These are phyloP conservation scores for Limnanthes douglasii DNA, from an alignment of 345 rosid species.

Conservation along the genomic window DNA sequence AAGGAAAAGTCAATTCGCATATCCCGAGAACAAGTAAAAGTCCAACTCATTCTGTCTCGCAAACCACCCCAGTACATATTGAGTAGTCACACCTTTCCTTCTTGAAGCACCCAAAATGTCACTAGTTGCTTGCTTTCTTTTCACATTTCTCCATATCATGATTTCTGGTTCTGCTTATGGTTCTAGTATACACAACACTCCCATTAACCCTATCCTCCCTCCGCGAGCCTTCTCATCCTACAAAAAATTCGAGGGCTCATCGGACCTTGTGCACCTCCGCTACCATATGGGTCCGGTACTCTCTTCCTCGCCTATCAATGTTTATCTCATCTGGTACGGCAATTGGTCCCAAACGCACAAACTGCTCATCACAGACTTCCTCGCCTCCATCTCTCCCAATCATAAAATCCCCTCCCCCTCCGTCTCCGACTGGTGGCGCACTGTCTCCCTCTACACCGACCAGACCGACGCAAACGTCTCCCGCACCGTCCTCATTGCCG, in stretches of 20 bases:
- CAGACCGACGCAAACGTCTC: constrained; percentile 95
- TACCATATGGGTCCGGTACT: constrained; percentile 99
- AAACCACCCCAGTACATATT: no score
- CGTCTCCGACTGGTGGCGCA: constrained; percentile 88
- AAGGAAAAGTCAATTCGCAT: no score
- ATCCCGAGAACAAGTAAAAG: no score
- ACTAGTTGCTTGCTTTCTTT: no score
- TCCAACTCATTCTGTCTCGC: no score
- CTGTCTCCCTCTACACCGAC: constrained; percentile 79
- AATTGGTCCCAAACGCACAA: constrained; percentile 50
- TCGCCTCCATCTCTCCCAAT: constrained; percentile 58
- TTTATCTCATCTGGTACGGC: constrained; percentile 93
- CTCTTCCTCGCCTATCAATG: constrained; percentile 68
- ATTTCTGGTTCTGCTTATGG: no score
- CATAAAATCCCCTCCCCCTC: constrained; percentile 27
- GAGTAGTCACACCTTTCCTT: no score
- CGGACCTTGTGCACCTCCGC: constrained; percentile 60
- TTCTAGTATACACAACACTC: no score
- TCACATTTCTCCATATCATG: no score
- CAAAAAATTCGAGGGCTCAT: constrained; percentile 78
- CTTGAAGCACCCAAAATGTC: no score
- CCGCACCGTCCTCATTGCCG: constrained; percentile 41
- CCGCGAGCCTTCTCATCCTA: constrained; percentile 35
- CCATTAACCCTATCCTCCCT: constrained; percentile 73
- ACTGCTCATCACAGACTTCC: constrained; percentile 56